Evolutionary conservation across 495 filamentous ascomycete species (phyloP).

Genomic region (Daldinia bambusicola): DNA sequence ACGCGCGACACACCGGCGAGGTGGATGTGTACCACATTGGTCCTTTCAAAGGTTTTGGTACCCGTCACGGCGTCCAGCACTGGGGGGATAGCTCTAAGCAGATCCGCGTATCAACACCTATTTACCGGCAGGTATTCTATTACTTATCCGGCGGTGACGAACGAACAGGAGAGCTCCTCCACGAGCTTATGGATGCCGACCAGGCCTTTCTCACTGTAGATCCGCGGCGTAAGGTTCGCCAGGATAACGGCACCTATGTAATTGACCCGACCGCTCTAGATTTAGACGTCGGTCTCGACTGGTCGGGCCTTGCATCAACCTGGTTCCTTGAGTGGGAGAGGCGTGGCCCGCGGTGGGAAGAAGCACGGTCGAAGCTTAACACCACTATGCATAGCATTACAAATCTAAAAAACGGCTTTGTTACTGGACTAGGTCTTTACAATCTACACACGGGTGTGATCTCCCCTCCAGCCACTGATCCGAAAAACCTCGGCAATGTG

Average conservation of each 20-base stretch:
- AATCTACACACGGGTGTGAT: conserved; percentile 53
- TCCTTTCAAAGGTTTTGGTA: conserved; percentile 59
- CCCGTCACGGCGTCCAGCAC: conserved; percentile 64
- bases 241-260: conserved; percentile 52
- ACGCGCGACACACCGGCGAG: conserved; percentile 61
- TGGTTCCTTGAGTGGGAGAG: conserved; percentile 63
- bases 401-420: conserved; percentile 58
- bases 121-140: conserved; percentile 58
- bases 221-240: conserved; percentile 59
- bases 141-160: conserved; percentile 61
- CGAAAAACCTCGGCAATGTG: conserved; percentile 53
- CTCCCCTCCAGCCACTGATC: conserved; percentile 54
- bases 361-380: conserved; percentile 52
- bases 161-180: conserved; percentile 56
- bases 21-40: conserved; percentile 64
- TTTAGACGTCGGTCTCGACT: conserved; percentile 60
- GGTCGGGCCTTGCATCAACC: conserved; percentile 57
- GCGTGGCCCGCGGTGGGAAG: conserved; percentile 55
- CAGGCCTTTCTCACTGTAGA: conserved; percentile 57
- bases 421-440: conserved; percentile 59
- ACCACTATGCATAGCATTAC: conserved; percentile 55
- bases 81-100: conserved; percentile 63
- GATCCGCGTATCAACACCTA: conserved; percentile 58
- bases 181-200: conserved; percentile 55
- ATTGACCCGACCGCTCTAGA: conserved; percentile 56